Evolutionary conservation across 495 filamentous ascomycete species (phyloP), one percentile per base, ranked within the genome.

Genomic region (Terfezia claveryi): DNA sequence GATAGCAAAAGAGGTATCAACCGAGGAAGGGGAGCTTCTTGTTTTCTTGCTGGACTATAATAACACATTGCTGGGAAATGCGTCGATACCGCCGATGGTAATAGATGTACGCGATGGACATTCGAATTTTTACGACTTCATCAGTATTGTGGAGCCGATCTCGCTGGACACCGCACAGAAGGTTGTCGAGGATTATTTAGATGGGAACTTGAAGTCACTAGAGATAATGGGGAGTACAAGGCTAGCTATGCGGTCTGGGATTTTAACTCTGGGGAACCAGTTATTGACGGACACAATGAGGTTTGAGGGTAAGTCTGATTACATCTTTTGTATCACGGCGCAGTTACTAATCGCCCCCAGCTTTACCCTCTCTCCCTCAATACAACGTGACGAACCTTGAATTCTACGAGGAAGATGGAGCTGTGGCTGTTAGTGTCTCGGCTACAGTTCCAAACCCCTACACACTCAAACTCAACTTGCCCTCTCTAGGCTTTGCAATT

Each of bases 151-250:
- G 52, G 67, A 73, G 23, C 80, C 85, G 16, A 85, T 84, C 37
- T 79, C 87, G 59, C 69, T 85, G n/a, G 79, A 83, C 56, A 81
- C 79, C 9, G 76, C 94, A 52, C 79, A 83, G 49, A 72, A 72
- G n/a, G 75, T 96, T 55, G 86, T 85, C 16, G 80, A 86, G 58
- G 85, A 94, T 65, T 98, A 85, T 80, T 61, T 98, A 54, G 77
- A 83, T 17, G 88, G 89, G 37, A 77, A 73, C 53, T 66, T 98
- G 52, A 74, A 75, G 2, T 69, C 71, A 52, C 66, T 96, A 37
- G 75, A 72, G 52, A 64, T 96, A 3, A 72, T 76, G 52, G 88
- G 83, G 11, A 81, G 76, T 62, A 78, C 84, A 36, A 70, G 76
- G 51, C 62, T 96, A 27, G 69, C 71, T 32, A 62, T 95, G 10